Percentiles rank a stretch among this genome's conserved stretches.
Conservation (phyloP, 2,329 filamentous ascomycete species). For the Ilyonectria destructans region DNA sequence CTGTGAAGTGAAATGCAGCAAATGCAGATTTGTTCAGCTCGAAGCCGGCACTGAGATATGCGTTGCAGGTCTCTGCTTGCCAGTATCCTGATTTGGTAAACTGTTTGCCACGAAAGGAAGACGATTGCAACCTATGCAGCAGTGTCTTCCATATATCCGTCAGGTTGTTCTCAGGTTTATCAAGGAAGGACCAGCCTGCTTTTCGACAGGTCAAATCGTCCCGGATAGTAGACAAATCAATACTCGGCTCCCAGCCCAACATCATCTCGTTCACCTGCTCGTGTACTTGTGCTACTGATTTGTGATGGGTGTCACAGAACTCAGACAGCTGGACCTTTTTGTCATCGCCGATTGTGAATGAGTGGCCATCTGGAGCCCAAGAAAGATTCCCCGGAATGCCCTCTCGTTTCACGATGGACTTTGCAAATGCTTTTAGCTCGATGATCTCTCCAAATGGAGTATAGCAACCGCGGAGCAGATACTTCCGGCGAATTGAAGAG, state of each 20-base stretch:
- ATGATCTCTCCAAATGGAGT: conserved; percentile 21
- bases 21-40: background rate
- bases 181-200: conserved; percentile 10
- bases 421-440: conserved; percentile 23
- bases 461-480: conserved; percentile 15
- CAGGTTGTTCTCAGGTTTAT: conserved; percentile 12
- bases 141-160: conserved; percentile 4
- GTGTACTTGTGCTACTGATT: conserved; percentile 1
- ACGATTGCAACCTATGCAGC: background rate
- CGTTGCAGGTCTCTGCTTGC: background rate
- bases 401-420: conserved; percentile 18
- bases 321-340: conserved; percentile 16
- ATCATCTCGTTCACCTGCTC: conserved; percentile 8
- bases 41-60: conserved; percentile 8
- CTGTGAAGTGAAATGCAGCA: background rate
- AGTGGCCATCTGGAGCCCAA: conserved; percentile 8
- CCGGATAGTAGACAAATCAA: conserved; percentile 7
- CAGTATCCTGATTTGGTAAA: background rate
- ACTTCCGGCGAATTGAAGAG: conserved; percentile 9
- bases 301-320: conserved; percentile 10
- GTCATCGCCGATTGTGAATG: background rate
- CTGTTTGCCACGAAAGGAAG: conserved; percentile 1
- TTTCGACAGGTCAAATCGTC: conserved; percentile 11
- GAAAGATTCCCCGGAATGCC: conserved; percentile 21
- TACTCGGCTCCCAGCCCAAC: conserved; percentile 6